phyloP scores from a whole-genome alignment of 345 rosid genomes.

The Aquilaria malaccensis region DNA sequence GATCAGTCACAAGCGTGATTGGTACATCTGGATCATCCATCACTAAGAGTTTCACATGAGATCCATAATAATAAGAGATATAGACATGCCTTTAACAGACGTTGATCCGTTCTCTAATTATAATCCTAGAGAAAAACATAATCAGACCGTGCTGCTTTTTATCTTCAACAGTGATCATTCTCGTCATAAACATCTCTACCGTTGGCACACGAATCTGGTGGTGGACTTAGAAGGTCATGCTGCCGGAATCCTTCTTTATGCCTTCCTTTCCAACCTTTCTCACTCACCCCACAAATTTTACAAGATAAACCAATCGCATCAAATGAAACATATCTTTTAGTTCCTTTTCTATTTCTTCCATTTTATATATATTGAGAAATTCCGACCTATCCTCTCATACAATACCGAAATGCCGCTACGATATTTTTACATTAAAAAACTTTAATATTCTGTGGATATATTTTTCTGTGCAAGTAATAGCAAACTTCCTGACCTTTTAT shows the following conservation, averaged over 20 bases:
- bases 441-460: too few relatives aligned
- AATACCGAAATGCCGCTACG: too few relatives aligned
- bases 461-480: too few relatives aligned
- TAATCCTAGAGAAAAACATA: not conserved
- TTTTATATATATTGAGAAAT: not conserved
- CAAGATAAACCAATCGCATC: not conserved
- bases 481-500: too few relatives aligned
- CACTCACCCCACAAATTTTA: slow-evolving; percentile 8
- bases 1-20: not conserved
- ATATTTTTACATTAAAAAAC: too few relatives aligned
- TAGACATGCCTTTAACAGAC: not conserved
- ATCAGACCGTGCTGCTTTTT: slow-evolving; percentile 14
- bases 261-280: slow-evolving; percentile 34
- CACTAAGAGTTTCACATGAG: not conserved
- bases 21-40: too few relatives aligned
- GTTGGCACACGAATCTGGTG: slow-evolving; percentile 31
- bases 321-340: not conserved
- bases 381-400: too few relatives aligned
- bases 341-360: not conserved
- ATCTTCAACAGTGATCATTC: slow-evolving; percentile 12
- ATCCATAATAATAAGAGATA: not conserved
- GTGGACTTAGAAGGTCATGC: not conserved
- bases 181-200: slow-evolving; percentile 2
- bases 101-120: too few relatives aligned
- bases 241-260: slow-evolving; percentile 48